Conservation (phyloP, 1,284 basidiomycete species). For the Sphagnurus paluster region DNA sequence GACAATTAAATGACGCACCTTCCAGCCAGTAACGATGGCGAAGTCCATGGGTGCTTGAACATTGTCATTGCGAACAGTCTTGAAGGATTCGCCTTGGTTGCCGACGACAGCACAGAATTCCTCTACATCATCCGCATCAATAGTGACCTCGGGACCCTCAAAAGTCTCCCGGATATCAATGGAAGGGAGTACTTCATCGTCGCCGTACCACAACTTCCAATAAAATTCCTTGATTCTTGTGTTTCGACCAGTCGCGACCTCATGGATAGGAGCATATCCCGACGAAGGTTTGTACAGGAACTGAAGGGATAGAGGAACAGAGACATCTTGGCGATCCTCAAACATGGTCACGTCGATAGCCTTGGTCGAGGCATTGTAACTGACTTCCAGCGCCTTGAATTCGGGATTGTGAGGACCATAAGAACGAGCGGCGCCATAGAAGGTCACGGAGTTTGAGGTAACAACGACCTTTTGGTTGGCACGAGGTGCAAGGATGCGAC, state of each 20-base stretch:
- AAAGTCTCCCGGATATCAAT: slow-evolving; percentile 81
- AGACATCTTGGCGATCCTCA: slow-evolving; percentile 80
- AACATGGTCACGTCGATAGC: slow-evolving; percentile 78
- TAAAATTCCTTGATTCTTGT: slow-evolving; percentile 94
- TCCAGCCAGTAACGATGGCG: slow-evolving; percentile 97
- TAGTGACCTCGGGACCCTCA: slow-evolving; percentile 80
- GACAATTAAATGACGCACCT: slow-evolving; percentile 49
- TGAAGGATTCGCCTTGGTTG: slow-evolving; percentile 91
- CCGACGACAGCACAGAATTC: slow-evolving; percentile 93
- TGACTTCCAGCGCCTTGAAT: slow-evolving; percentile 87
- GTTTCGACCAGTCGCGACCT: slow-evolving; percentile 85
- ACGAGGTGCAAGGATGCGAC: slow-evolving; percentile 85
- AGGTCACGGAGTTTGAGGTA: slow-evolving; percentile 54
- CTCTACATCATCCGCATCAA: slow-evolving; percentile 78
- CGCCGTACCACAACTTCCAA: slow-evolving; percentile 96
- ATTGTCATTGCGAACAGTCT: slow-evolving; percentile 66
- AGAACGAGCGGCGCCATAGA: slow-evolving; percentile 83
- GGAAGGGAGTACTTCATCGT: slow-evolving; percentile 71
- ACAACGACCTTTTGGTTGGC: slow-evolving; percentile 76
- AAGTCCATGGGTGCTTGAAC: slow-evolving; percentile 97
- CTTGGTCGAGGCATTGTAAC: slow-evolving; percentile 53
- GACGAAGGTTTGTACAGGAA: slow-evolving; percentile 89
- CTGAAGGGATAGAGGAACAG: slow-evolving; percentile 81
- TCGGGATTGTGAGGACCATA: slow-evolving; percentile 69
- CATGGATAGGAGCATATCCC: slow-evolving; percentile 93